Percentiles rank a stretch among this genome's conserved stretches.
Conservation (phyloP, 2,329 filamentous ascomycete species). For the Hypoxylon sp. region DNA sequence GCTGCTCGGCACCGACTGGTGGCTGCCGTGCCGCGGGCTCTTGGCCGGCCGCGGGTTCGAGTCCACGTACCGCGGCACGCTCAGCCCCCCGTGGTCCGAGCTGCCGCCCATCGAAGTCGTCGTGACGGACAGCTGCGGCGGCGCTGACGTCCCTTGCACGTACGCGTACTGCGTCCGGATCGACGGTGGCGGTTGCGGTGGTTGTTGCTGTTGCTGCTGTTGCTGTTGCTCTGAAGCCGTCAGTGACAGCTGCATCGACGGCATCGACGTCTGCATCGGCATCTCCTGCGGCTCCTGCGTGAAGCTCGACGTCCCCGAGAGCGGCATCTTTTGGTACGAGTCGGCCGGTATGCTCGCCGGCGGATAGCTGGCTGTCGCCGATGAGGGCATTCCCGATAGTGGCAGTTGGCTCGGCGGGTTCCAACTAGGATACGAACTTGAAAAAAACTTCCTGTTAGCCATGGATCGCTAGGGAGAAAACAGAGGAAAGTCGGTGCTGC, state of each 20-base stretch:
- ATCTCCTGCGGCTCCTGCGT: conserved; percentile 62
- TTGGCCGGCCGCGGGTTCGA: conserved; percentile 62
- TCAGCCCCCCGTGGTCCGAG: conserved; percentile 58
- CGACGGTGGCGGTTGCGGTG: conserved; percentile 33
- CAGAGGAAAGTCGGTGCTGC: neutral
- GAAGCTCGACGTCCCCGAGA: conserved; percentile 58
- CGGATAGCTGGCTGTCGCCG: conserved; percentile 57
- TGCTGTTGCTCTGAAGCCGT: conserved; percentile 56
- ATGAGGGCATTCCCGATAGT: conserved; percentile 58
- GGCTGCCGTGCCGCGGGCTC: conserved; percentile 62
- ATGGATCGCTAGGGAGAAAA: neutral
- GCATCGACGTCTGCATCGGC: conserved; percentile 61
- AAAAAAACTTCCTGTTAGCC: conserved; percentile 41
- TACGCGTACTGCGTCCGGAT: conserved; percentile 66
- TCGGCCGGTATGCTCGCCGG: conserved; percentile 59
- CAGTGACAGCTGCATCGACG: conserved; percentile 61
- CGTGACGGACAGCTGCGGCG: conserved; percentile 58
- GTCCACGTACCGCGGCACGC: conserved; percentile 65
- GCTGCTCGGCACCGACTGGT: conserved; percentile 61
- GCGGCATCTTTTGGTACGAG: conserved; percentile 61
- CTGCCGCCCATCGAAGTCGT: conserved; percentile 48
- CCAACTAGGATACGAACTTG: conserved; percentile 67
- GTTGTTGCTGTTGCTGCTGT: conserved; percentile 49
- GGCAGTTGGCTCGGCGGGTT: conserved; percentile 54
- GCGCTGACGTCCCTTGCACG: conserved; percentile 58